Conservation (phyloP, 768 basidiomycete genomes). For the Neoboletus brunneissimus region DNA sequence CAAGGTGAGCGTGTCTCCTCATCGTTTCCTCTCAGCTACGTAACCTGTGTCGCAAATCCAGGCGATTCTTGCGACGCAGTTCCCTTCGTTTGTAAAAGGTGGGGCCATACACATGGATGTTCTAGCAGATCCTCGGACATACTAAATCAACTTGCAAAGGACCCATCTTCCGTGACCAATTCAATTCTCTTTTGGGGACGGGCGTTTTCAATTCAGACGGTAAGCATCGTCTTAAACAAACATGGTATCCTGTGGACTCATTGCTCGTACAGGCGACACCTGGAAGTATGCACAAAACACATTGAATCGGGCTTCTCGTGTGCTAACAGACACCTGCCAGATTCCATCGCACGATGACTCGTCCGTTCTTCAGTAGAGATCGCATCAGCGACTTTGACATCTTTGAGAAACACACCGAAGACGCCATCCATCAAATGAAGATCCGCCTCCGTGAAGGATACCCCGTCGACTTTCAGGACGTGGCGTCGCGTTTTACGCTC, state of each 20-base stretch:
- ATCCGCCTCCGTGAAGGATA: conserved; percentile 34
- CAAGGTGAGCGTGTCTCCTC: conserved; percentile 28
- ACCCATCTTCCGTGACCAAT: conserved; percentile 22
- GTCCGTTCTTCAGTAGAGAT: conserved; percentile 41
- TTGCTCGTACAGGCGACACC: conserved; percentile 25
- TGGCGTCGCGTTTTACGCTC: conserved; percentile 47
- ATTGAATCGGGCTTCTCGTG: neutral
- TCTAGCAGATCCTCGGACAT: neutral
- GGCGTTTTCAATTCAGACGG: conserved; percentile 45
- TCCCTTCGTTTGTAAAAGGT: conserved; percentile 38
- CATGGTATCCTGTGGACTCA: neutral
- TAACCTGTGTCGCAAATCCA: conserved; percentile 9
- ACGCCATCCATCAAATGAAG: conserved; percentile 35
- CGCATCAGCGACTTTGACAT: conserved; percentile 41
- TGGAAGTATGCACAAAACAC: conserved; percentile 35
- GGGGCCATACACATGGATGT: neutral
- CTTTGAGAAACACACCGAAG: conserved; percentile 37
- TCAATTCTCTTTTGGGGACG: conserved; percentile 32
- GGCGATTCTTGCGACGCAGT: conserved; percentile 39
- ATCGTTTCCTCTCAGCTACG: neutral
- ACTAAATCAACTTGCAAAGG: conserved; percentile 13
- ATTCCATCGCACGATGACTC: conserved; percentile 43
- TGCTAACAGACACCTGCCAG: conserved; percentile 16
- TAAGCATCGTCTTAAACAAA: neutral
- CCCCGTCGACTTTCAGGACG: conserved; percentile 44